Base-by-base conservation (phyloP, 2,329 filamentous ascomycete species). In the Calcarisporium arbuscula region DNA sequence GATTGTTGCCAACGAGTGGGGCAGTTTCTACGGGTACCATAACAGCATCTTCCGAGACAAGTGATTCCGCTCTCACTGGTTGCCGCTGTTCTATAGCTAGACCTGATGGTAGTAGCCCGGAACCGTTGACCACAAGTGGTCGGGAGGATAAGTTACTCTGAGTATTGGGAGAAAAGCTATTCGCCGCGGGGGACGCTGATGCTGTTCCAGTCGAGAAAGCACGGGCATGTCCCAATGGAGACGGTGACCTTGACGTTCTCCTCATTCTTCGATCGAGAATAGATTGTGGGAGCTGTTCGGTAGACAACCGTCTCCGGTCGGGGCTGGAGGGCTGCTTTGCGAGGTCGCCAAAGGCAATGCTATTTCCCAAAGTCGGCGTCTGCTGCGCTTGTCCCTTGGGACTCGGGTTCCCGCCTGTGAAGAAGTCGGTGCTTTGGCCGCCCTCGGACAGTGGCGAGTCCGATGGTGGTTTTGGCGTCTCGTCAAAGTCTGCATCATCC, bases 231-330 rank as follows among this genome's bases (percentile, higher is more conserved):
- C 71, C 68, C 3, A 73, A 53, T 1, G 74, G 72, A 4, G 74
- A 78, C 10, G 72, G 73, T 5, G 74, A 77, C 11, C 72, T 63
- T 3, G 72, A 76, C 3, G 65, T 65, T 23, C 70, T 62, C 44
- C 64, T 65, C 53, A 74, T 73, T 25, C 70, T 58, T 17, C 68
- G 61, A 35, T 76, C 71, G 6, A 76, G 57, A 17, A 75, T 63
- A 9, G 66, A 64, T 46, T 74, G 72, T 0, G 72, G 68, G 5
- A 69, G 53, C 41, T 74, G 68, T 28, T 76, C 73, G 2, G 70
- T 70, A 1, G 73, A 76, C 9, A 70, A 50, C 10, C 70, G 60
- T 19, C 67, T 61, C 26, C 68, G 61, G 18, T 55, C 60, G 18
- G 64, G 58, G 19, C 51, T 51, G 4, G 57, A 43, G 6, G 44